Evolutionary conservation across 1,284 basidiomycete genomes (phyloP), one percentile per base, ranked within the genome.

Genomic region (Ceratobasidium sp.): DNA sequence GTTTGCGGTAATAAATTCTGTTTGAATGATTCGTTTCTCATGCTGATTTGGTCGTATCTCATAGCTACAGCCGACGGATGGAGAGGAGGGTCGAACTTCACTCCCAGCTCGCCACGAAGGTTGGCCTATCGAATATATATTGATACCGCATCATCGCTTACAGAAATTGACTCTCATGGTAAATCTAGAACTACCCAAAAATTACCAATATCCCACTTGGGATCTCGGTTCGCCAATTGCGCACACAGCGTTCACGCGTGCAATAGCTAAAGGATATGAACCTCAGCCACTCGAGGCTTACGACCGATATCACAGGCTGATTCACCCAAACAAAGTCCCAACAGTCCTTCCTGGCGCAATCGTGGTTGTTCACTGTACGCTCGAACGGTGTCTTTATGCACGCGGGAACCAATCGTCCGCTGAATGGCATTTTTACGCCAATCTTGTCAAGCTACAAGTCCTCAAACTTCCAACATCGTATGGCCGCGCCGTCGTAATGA

Each of bases 401-500:
- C 6, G 57, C 7, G 15, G 5, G 9, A 33, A 5, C 23, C 7
- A 28, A 5, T 5, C 13, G 6, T 33, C 57, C 2, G 57, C n/a
- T n/a, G n/a, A 61, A 61, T 33, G 20, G 20, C 57, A 61, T 26
- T 61, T 61, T 33, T 61, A 28, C 26, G 26, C 57, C 26, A 61
- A 61, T 61, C n/a, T 61, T 3, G 26, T 61, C 57, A 61, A 61
- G 23, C 23, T 61, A 10, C 57, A 61, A 15, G 57, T 61, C 33
- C 57, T 61, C n/a, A 61, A 61, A 61, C 57, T 28, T 10, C 3
- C 57, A 15, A 26, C 57, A 13, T 28, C 57, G 33, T 3, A 13
- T 6, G 15, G 15, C 15, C 33, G 7, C 7, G 33, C 33, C 33
- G 9, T 33, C 13, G 3, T 6, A 28, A 28, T 3, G 13, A 61